phyloP scores from a whole-genome alignment of 192 early-diverging fungal species.

The Backusella mclennaniae region DNA sequence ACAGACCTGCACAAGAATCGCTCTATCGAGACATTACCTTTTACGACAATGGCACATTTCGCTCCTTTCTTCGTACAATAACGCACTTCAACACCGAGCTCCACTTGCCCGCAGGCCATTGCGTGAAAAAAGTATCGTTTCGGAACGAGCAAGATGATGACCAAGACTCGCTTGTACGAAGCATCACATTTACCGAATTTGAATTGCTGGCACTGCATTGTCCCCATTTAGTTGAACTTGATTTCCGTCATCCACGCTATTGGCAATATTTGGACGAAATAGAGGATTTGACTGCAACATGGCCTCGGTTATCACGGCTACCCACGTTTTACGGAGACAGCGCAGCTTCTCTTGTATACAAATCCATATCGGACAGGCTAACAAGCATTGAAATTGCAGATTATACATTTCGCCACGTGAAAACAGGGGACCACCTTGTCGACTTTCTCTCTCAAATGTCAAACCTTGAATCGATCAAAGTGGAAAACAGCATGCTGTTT shows the following conservation, averaged over 20 bases:
- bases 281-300: background rate
- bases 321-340: background rate
- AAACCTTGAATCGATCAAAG: background rate
- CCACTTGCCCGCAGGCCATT: background rate
- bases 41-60: background rate
- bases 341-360: background rate
- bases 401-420: background rate
- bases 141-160: background rate
- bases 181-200: slow-evolving; percentile 8
- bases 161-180: background rate
- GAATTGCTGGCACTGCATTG: background rate
- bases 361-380: background rate
- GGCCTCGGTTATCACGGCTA: background rate
- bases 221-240: background rate
- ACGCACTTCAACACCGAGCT: background rate
- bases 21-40: background rate
- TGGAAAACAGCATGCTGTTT: background rate
- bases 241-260: background rate
- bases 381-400: background rate
- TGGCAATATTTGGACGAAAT: background rate
- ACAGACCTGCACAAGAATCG: background rate
- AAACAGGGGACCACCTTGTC: background rate
- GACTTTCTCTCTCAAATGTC: background rate
- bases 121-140: background rate
- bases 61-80: background rate